Conservation (phyloP, 208 protist species). For the Giardia duodenalis region DNA sequence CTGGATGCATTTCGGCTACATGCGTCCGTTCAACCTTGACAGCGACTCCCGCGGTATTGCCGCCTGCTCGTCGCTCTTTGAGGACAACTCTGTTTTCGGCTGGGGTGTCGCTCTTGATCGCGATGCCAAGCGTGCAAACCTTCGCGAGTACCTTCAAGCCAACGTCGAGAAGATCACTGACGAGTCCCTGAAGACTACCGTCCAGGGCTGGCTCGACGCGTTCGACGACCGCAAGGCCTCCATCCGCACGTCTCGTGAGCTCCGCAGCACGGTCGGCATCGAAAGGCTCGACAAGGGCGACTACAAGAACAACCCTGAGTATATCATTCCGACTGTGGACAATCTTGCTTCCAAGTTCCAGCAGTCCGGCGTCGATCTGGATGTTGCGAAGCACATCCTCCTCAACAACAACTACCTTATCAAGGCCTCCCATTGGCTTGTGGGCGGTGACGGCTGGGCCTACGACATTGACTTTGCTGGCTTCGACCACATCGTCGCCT, state of each 20-base stretch:
- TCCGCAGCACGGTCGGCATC: neutral
- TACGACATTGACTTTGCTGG: slow-evolving; percentile 51
- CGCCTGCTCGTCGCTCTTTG: slow-evolving; percentile 33
- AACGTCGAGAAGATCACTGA: neutral
- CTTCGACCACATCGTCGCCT: slow-evolving; percentile 45
- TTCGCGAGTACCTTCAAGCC: neutral
- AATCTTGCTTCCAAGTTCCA: neutral
- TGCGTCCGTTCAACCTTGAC: neutral
- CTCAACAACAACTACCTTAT: slow-evolving; percentile 37
- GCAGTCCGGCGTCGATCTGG: neutral
- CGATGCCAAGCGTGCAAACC: neutral
- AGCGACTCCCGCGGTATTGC: slow-evolving; percentile 21
- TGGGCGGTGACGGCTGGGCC: slow-evolving; percentile 49
- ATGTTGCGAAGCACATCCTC: neutral
- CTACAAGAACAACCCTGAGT: neutral
- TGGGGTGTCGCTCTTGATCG: slow-evolving; percentile 27
- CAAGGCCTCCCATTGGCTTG: slow-evolving; percentile 38
- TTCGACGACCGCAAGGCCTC: slow-evolving; percentile 1
- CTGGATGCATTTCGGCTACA: slow-evolving; percentile 22
- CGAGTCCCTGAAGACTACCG: neutral
- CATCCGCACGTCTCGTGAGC: neutral
- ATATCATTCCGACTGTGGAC: neutral
- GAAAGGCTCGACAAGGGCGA: neutral
- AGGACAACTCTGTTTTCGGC: slow-evolving; percentile 38
- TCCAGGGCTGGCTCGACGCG: neutral